Percentiles rank a stretch among this genome's conserved stretches.
Evolutionary conservation across 495 filamentous ascomycete species (phyloP).

Genomic region (Penicillium lagena): DNA sequence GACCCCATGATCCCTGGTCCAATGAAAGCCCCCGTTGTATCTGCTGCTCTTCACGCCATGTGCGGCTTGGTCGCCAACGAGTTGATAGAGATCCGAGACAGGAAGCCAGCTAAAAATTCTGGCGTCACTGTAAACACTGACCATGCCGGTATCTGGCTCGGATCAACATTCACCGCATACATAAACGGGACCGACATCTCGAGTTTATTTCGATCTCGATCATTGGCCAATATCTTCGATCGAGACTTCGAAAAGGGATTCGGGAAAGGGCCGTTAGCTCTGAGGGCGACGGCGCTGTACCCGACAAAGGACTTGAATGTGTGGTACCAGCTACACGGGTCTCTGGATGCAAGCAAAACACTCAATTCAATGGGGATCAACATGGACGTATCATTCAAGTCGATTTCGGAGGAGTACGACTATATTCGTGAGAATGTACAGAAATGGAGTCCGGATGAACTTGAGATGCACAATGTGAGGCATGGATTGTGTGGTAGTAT

Average conservation of each 20-base stretch:
- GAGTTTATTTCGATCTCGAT: slow-evolving; percentile 2
- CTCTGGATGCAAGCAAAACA: slow-evolving; percentile 14
- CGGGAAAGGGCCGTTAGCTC: slow-evolving; percentile 8
- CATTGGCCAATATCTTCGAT: slow-evolving; percentile 8
- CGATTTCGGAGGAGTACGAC: slow-evolving; percentile 8
- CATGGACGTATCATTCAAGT: slow-evolving; percentile 6
- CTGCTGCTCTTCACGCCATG: slow-evolving; percentile 21
- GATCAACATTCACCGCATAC: slow-evolving; percentile 8
- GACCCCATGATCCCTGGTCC: slow-evolving; percentile 19
- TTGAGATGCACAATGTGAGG: slow-evolving; percentile 26
- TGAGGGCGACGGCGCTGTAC: slow-evolving; percentile 21
- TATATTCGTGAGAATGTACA: slow-evolving; percentile 19
- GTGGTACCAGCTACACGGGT: slow-evolving; percentile 30
- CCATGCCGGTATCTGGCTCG: slow-evolving; percentile 20
- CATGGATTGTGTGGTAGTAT: slow-evolving; percentile 28
- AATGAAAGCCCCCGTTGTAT: slow-evolving; percentile 17
- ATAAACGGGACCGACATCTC: slow-evolving; percentile 13
- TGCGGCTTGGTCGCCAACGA: slow-evolving; percentile 19
- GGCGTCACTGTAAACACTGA: slow-evolving; percentile 15
- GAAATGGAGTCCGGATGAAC: slow-evolving; percentile 23
- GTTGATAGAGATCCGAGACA: slow-evolving; percentile 12
- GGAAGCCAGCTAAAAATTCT: neutral
- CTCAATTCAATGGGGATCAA: slow-evolving; percentile 21
- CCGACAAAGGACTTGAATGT: slow-evolving; percentile 17
- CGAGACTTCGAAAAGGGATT: slow-evolving; percentile 19